Conservation (phyloP, 2,329 filamentous ascomycete species). For the Aspergillus awamori region DNA sequence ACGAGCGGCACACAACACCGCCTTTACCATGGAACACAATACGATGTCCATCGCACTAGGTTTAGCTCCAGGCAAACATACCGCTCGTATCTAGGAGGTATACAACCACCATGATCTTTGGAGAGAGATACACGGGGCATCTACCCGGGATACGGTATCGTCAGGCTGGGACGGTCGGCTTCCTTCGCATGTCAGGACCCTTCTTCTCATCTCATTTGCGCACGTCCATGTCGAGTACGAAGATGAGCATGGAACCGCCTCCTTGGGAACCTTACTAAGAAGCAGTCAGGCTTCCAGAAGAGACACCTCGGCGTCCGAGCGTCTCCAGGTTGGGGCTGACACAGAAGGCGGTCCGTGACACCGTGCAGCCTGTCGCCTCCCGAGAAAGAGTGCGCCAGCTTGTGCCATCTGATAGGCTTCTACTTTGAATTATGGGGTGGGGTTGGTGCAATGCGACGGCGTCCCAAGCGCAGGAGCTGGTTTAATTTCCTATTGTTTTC, state of each 20-base stretch:
- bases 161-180: background rate
- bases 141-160: background rate
- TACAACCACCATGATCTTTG: too few relatives aligned
- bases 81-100: background rate
- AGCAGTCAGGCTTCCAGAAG: slow-evolving; percentile 5
- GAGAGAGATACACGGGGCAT: too few relatives aligned
- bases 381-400: slow-evolving; percentile 16
- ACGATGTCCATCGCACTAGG: background rate
- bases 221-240: background rate
- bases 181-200: background rate
- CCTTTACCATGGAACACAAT: background rate
- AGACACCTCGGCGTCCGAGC: slow-evolving; percentile 19
- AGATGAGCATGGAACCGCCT: background rate
- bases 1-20: slow-evolving; percentile 24
- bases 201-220: background rate
- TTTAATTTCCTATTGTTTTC: background rate
- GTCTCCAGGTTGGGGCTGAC: slow-evolving; percentile 19
- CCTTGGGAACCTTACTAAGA: background rate
- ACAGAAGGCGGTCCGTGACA: slow-evolving; percentile 31
- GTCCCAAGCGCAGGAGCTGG: background rate
- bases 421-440: background rate
- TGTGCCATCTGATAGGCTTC: slow-evolving; percentile 20
- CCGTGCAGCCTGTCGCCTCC: slow-evolving; percentile 29
- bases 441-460: background rate
- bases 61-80: background rate